These are phyloP conservation scores for Solanum etuberosum DNA, from an alignment of 257 asterid species.

Conservation along the genomic window DNA sequence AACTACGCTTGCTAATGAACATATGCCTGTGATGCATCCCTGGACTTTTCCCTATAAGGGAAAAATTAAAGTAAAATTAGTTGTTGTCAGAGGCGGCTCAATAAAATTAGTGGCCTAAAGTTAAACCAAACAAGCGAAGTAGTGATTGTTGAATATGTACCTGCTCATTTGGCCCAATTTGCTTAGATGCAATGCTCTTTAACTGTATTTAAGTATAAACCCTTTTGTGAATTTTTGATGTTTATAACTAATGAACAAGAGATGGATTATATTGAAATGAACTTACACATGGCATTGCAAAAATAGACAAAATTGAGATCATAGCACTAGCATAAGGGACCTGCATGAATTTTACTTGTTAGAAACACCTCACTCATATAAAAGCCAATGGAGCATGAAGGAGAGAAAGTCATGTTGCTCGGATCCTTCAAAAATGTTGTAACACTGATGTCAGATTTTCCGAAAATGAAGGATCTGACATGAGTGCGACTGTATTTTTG, in stretches of 20 bases:
- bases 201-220: conserved; percentile 30
- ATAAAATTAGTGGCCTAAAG: background rate
- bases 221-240: background rate
- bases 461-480: background rate
- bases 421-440: background rate
- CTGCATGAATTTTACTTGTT: conserved; percentile 14
- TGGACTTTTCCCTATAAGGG: conserved; percentile 70
- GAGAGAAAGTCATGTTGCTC: background rate
- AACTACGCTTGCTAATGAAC: conserved; percentile 59
- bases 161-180: conserved; percentile 81
- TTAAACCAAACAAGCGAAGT: background rate
- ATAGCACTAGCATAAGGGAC: conserved; percentile 79
- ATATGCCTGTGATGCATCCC: conserved; percentile 79
- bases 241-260: background rate
- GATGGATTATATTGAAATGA: background rate
- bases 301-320: conserved; percentile 36
- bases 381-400: background rate
- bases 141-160: conserved; percentile 14
- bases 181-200: conserved; percentile 85
- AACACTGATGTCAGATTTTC: background rate
- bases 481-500: background rate
- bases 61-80: background rate
- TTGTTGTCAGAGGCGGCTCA: background rate
- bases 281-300: conserved; percentile 81
- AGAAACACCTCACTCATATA: background rate